Percentiles rank a stretch among this genome's conserved stretches.
These are phyloP conservation scores for Jamesozyma spencerorum DNA, from an alignment of 805 yeast genomes.

Conservation along the genomic window DNA sequence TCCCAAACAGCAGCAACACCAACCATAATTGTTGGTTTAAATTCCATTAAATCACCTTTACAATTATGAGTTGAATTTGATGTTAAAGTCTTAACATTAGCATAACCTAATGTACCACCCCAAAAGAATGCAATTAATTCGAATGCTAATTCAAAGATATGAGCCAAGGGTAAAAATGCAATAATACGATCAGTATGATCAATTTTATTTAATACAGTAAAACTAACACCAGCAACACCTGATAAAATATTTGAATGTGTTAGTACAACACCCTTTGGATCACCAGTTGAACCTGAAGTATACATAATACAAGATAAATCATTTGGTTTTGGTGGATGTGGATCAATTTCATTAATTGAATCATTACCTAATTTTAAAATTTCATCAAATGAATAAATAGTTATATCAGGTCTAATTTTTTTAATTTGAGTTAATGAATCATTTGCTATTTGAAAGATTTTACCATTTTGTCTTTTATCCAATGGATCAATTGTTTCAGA, in stretches of 20 bases:
- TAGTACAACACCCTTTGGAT: conserved; percentile 69
- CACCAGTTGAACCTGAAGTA: conserved; percentile 69
- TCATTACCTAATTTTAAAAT: conserved; percentile 52
- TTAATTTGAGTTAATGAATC: conserved; percentile 50
- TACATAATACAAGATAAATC: conserved; percentile 57
- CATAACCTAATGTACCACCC: conserved; percentile 89
- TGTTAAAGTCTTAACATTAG: conserved; percentile 81
- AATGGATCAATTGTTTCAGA: conserved; percentile 48
- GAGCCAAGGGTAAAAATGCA: conserved; percentile 91
- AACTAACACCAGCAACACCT: conserved; percentile 75
- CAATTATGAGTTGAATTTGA: conserved; percentile 77
- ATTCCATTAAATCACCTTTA: conserved; percentile 77
- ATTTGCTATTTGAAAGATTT: conserved; percentile 46
- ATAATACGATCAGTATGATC: conserved; percentile 59
- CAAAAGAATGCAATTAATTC: conserved; percentile 74
- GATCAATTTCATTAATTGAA: conserved; percentile 37
- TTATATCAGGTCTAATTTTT: conserved; percentile 65
- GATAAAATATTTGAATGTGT: conserved; percentile 62
- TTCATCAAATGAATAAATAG: conserved; percentile 57
- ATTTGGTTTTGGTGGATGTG: conserved; percentile 38
- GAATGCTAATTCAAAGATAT: conserved; percentile 85
- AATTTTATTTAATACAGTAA: conserved; percentile 50
- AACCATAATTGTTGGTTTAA: conserved; percentile 88
- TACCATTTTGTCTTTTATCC: conserved; percentile 56
- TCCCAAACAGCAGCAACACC: conserved; percentile 99